Conservation (phyloP, 2,329 filamentous ascomycete species). For the Fusarium secorum region DNA sequence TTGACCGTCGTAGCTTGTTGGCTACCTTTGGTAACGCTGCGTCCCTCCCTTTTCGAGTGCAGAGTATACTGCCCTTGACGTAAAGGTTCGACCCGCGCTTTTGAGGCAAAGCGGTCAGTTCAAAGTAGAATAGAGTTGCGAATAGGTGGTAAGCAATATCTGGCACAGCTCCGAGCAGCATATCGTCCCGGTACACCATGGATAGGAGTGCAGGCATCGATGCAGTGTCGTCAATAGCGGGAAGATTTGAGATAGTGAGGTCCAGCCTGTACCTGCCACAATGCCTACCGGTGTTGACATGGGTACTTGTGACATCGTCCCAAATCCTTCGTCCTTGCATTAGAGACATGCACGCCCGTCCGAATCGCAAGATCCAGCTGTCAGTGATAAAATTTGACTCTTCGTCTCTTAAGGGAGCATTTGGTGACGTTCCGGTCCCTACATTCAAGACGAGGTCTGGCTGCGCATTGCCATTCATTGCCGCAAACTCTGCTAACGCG, state of each 20-base stretch:
- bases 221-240: constrained; percentile 1
- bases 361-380: background rate
- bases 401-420: background rate
- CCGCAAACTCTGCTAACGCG: background rate
- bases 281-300: background rate
- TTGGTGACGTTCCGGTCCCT: background rate
- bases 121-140: constrained; percentile 10
- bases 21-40: background rate
- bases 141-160: background rate
- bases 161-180: background rate
- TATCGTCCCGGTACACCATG: background rate
- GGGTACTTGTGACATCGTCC: background rate
- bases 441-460: constrained; percentile 7
- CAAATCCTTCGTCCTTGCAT: constrained; percentile 1
- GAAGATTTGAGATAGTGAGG: background rate
- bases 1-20: background rate
- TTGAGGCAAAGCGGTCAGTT: background rate
- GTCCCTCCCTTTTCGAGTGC: background rate
- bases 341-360: background rate
- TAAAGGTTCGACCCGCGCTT: background rate
- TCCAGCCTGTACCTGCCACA: constrained; percentile 1
- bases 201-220: background rate
- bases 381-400: background rate
- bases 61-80: background rate
- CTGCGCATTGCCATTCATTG: background rate